phyloP scores from a whole-genome alignment of 257 asterid species.

The Nyctanthes arbortristis region DNA sequence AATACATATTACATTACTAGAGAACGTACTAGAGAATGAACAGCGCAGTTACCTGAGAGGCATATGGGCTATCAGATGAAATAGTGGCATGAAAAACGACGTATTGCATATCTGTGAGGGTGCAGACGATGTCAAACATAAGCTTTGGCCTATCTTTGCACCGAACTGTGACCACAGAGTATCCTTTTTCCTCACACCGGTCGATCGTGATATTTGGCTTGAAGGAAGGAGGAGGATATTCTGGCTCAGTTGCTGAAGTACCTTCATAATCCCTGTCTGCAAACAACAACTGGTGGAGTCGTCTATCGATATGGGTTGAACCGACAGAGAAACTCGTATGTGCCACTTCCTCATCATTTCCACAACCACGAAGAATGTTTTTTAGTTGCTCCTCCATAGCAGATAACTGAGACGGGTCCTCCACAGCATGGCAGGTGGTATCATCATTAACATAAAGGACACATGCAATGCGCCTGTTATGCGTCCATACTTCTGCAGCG shows the following conservation, averaged over 20 bases:
- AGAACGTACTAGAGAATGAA: background rate
- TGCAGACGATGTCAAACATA: conserved; percentile 96
- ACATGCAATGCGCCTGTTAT: conserved; percentile 82
- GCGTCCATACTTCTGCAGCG: conserved; percentile 98
- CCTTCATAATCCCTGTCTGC: conserved; percentile 87
- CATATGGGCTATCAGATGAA: conserved; percentile 79
- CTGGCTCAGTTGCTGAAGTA: conserved; percentile 32
- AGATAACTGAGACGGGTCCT: conserved; percentile 62
- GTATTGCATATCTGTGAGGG: conserved; percentile 93
- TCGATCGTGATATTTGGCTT: conserved; percentile 68
- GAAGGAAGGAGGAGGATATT: conserved; percentile 30
- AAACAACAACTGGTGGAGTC: conserved; percentile 89
- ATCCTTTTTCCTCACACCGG: conserved; percentile 78
- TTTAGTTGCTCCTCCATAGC: conserved; percentile 78
- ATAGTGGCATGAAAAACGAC: conserved; percentile 89
- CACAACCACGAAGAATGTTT: conserved; percentile 63
- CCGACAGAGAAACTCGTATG: conserved; percentile 63
- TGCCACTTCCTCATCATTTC: conserved; percentile 45
- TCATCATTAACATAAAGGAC: conserved; percentile 76
- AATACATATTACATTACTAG: no score
- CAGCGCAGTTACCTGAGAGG: conserved; percentile 64
- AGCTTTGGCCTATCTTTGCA: conserved; percentile 93
- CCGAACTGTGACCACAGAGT: conserved; percentile 77
- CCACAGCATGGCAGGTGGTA: conserved; percentile 47
- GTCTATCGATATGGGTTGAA: conserved; percentile 73